These are phyloP conservation scores for Gossypium herbaceum DNA, from an alignment of 345 rosid species.

Conservation along the genomic window DNA sequence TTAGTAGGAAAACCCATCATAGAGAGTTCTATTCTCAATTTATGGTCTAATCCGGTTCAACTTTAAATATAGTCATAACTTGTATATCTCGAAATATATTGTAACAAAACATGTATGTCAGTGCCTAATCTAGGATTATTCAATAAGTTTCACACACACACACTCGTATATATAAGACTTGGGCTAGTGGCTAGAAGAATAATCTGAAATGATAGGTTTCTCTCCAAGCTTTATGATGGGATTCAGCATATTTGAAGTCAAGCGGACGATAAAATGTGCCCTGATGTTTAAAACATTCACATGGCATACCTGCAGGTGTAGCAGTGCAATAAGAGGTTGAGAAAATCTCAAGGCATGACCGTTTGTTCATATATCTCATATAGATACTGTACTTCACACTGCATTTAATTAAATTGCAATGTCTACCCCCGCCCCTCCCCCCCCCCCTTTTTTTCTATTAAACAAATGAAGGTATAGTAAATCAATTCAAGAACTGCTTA, in stretches of 20 bases:
- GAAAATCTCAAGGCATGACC: neutral
- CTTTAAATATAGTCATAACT: too few species aligned
- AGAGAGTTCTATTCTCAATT: neutral
- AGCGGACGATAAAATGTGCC: neutral
- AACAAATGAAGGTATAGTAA: slow-evolving; percentile 26
- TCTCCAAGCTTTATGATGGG: too few species aligned
- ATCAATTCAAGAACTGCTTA: slow-evolving; percentile 18
- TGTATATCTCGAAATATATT: too few species aligned
- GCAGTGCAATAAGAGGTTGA: neutral
- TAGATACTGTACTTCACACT: neutral
- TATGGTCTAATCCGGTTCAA: too few species aligned
- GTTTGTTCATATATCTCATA: neutral
- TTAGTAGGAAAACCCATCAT: neutral
- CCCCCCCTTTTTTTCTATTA: neutral
- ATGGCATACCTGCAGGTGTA: slow-evolving; percentile 6
- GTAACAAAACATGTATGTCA: neutral
- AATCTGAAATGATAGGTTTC: neutral
- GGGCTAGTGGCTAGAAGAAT: neutral
- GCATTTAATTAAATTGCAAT: slow-evolving; percentile 10
- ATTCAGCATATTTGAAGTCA: too few species aligned
- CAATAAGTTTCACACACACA: too few species aligned
- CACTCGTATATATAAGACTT: neutral
- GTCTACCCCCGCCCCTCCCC: neutral
- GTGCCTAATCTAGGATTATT: neutral
- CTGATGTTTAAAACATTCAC: slow-evolving; percentile 6